A percentile compares a stretch with the other conserved stretches of the same genome.
These are phyloP conservation scores for Ceratobasidium sp. DNA, from an alignment of 1,284 basidiomycete species.

Conservation along the genomic window DNA sequence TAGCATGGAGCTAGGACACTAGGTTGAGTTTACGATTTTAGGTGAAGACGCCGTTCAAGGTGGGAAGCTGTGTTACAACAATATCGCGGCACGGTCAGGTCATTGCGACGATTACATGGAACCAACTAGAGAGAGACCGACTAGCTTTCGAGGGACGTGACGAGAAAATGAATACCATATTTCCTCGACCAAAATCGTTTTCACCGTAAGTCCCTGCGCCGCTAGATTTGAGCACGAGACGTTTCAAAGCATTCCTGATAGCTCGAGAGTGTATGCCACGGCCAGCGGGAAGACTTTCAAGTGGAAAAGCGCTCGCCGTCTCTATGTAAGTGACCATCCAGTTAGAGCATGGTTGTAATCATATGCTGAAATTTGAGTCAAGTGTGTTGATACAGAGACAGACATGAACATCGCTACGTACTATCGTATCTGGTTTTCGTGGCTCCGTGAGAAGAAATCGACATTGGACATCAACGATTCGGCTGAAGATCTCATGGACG, in stretches of 20 bases:
- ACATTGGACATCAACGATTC: neutral
- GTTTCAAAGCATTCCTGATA: neutral
- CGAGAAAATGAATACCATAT: neutral
- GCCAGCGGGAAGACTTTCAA: neutral
- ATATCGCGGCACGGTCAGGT: neutral
- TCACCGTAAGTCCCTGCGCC: neutral
- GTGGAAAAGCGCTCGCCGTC: neutral
- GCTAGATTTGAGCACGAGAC: neutral
- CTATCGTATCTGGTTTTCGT: neutral
- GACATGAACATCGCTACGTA: slow-evolving; percentile 18
- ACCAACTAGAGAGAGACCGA: neutral
- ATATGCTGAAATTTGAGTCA: neutral
- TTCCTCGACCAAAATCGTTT: neutral
- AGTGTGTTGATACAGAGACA: neutral
- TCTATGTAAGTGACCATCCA: neutral
- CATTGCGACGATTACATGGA: slow-evolving; percentile 13
- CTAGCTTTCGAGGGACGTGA: neutral
- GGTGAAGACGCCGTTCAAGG: neutral
- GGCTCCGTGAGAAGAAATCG: neutral
- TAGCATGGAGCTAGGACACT: no score
- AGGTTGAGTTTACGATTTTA: neutral
- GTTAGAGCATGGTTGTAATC: neutral
- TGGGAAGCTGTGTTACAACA: neutral
- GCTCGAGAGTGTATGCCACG: neutral
- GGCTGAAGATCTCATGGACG: neutral